Conservation (phyloP, 139 green algal species). For the Micromonas pusilla region DNA sequence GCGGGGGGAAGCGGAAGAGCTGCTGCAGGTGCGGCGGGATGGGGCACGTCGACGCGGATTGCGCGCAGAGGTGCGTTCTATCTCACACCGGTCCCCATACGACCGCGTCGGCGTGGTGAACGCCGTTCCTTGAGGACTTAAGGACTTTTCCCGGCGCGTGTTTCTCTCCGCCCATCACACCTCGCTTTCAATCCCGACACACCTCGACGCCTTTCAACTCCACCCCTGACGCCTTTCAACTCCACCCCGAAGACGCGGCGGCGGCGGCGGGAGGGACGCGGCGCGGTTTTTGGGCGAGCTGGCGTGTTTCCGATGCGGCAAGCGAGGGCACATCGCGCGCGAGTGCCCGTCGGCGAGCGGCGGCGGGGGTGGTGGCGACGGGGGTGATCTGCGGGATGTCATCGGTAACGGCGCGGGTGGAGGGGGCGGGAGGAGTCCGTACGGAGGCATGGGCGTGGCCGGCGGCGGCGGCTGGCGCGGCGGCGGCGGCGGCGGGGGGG, state of each 20-base stretch:
- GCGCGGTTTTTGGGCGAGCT: too few relatives aligned
- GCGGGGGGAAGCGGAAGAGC: not conserved
- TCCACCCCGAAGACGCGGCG: not conserved
- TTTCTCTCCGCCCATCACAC: too few relatives aligned
- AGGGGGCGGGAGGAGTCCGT: too few relatives aligned
- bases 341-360: slow-evolving; percentile 35
- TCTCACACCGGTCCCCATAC: too few relatives aligned
- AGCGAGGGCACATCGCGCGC: slow-evolving; percentile 46
- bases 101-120: not conserved
- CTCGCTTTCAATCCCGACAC: too few relatives aligned
- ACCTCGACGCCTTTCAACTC: too few relatives aligned
- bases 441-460: not conserved
- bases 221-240: too few relatives aligned
- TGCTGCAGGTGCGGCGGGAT: slow-evolving; percentile 1
- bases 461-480: too few relatives aligned
- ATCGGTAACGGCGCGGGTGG: too few relatives aligned
- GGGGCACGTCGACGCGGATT: slow-evolving; percentile 3
- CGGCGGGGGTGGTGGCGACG: not conserved
- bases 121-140: not conserved
- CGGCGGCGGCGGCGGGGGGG: too few relatives aligned
- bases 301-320: slow-evolving; percentile 56
- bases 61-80: not conserved
- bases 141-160: not conserved
- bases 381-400: not conserved
- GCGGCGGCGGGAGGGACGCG: not conserved